phyloP scores from a whole-genome alignment of 2,329 filamentous ascomycete species.

The Exophiala alcalophila region DNA sequence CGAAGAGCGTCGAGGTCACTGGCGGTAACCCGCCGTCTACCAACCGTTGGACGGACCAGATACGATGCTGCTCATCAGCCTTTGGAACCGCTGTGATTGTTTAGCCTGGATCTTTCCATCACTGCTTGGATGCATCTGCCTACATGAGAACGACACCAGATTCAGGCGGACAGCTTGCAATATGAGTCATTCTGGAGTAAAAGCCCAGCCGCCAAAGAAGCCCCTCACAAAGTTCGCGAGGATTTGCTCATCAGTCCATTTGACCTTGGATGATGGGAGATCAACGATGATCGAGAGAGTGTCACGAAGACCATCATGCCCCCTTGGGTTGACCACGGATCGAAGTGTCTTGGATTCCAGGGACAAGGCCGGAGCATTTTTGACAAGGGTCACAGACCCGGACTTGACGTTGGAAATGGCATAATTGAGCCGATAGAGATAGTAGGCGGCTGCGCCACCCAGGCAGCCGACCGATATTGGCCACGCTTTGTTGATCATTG shows the following conservation, averaged over 20 bases:
- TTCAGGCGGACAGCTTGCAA: constrained; percentile 2
- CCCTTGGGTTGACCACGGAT: constrained; percentile 8
- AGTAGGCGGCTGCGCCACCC: too few species aligned
- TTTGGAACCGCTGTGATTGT: background rate
- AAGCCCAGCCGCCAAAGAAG: constrained; percentile 17
- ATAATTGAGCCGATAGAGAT: too few species aligned
- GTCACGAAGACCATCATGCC: background rate
- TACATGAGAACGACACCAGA: constrained; percentile 7
- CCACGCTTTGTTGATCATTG: too few species aligned
- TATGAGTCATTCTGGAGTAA: constrained; percentile 4
- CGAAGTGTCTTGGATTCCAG: constrained; percentile 2
- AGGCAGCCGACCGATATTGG: too few species aligned
- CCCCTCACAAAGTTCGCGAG: constrained; percentile 8
- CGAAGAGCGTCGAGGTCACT: constrained; percentile 7
- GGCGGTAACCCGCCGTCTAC: background rate
- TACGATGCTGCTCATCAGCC: background rate
- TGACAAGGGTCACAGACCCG: background rate
- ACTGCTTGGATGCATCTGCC: background rate
- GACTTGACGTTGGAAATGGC: constrained; percentile 1
- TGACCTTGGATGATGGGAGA: constrained; percentile 1
- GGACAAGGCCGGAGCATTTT: background rate
- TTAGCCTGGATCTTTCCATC: too few species aligned
- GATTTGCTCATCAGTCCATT: constrained; percentile 11
- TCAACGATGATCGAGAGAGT: constrained; percentile 2
- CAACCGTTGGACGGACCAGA: constrained; percentile 7